Base-by-base conservation (phyloP, 176 grass and related monocot species). In the Cymbopogon citratus region DNA sequence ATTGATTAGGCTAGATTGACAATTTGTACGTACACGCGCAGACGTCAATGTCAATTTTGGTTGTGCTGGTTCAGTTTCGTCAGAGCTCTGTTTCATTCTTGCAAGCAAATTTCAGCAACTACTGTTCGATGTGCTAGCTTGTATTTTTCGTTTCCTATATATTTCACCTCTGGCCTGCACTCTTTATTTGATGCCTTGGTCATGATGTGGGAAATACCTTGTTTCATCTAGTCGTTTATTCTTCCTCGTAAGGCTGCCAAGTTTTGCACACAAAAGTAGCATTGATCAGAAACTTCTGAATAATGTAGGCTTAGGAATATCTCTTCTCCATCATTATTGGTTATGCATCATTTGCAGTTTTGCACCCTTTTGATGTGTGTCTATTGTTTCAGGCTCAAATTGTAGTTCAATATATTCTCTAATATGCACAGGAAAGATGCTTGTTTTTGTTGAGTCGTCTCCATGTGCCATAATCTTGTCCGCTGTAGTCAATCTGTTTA, bases 31-130 rank as follows among this genome's bases (percentile, higher is more conserved):
- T 77, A 31, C 61, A 24, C 21, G 12, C 6, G 13, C 29, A 38
- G 71, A 8, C 5, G 73, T 80, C 33, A 7, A 81, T 34, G 39
- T 84, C 44, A 54, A n/a, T 12, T 72, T 73, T 76, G 76, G 74
- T 46, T 69, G 75, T 51, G 66, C 9, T 29, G 25, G 36, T 81
- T 16, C 27, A 46, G 24, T 86, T 74, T 75, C 21, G 26, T 64
- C 68, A 56, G 69, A 25, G 34, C 25, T 74, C 41, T 74, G 34
- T 67, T 48, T 25, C 48, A 65, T 72, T 63, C 59, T 18, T 72
- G 29, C 12, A 51, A 31, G 45, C 61, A 56, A 66, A 80, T 33
- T 86, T 80, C 25, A 34, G 35, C 18, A 33, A 33, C 31, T 33
- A 33, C 31, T 33, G 31, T 1, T 24, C 33, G 56, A 66, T 66